phyloP scores from a whole-genome alignment of 805 yeast species.

The Ogataea minuta region DNA sequence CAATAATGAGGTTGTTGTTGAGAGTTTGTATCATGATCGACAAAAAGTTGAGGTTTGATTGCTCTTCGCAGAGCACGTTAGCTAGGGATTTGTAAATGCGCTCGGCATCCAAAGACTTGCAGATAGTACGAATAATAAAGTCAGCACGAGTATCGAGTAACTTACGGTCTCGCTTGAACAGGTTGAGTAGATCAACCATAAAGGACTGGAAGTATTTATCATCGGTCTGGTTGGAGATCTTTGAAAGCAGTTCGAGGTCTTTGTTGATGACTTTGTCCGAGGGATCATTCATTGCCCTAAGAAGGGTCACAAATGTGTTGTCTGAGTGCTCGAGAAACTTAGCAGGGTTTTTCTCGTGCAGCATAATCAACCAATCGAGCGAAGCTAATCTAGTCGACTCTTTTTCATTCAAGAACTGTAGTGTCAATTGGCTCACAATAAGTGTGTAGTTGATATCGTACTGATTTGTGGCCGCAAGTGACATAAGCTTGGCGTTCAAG shows the following conservation, averaged over 20 bases:
- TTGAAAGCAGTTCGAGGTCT: slow-evolving; percentile 69
- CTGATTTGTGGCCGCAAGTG: slow-evolving; percentile 39
- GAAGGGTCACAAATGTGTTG: slow-evolving; percentile 69
- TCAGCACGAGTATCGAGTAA: slow-evolving; percentile 73
- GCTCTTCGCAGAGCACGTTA: slow-evolving; percentile 57
- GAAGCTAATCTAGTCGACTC: slow-evolving; percentile 82
- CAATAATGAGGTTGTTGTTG: slow-evolving; percentile 80
- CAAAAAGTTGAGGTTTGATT: slow-evolving; percentile 65
- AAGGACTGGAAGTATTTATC: slow-evolving; percentile 76
- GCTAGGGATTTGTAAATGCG: slow-evolving; percentile 80
- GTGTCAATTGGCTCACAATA: slow-evolving; percentile 67
- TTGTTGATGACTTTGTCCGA: slow-evolving; percentile 75
- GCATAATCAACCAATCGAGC: slow-evolving; percentile 83
- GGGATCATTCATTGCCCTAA: slow-evolving; percentile 67
- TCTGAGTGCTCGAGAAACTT: slow-evolving; percentile 55
- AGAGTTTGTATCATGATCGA: slow-evolving; percentile 82
- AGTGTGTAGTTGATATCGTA: slow-evolving; percentile 47
- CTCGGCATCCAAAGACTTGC: slow-evolving; percentile 78
- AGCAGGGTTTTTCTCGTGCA: slow-evolving; percentile 67
- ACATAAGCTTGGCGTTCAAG: slow-evolving; percentile 57
- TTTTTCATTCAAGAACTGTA: slow-evolving; percentile 70
- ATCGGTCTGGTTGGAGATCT: slow-evolving; percentile 66
- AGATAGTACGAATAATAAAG: slow-evolving; percentile 77
- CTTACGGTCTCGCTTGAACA: slow-evolving; percentile 69
- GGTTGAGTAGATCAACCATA: slow-evolving; percentile 63